phyloP scores from a whole-genome alignment of 805 yeast species.

The Monosporozyma aquatica region DNA sequence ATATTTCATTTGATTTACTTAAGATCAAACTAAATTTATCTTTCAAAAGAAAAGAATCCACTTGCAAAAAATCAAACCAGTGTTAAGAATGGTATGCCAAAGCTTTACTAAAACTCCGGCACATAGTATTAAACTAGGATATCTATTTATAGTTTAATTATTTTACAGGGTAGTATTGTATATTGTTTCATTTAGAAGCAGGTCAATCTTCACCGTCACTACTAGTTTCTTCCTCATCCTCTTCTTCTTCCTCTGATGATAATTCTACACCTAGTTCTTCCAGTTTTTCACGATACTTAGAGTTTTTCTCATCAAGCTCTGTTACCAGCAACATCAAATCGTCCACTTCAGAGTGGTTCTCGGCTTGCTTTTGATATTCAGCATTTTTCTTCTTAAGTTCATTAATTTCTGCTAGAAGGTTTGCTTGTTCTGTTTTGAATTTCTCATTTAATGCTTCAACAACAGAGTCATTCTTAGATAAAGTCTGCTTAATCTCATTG shows the following conservation, averaged over 20 bases:
- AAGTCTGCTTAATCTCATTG: neutral
- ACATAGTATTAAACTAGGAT: no score
- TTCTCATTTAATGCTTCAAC: neutral
- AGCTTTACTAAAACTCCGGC: no score
- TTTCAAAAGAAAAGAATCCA: no score
- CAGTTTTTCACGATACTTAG: slow-evolving; percentile 45
- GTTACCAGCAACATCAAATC: slow-evolving; percentile 69
- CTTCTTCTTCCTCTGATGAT: slow-evolving; percentile 64
- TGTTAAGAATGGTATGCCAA: no score
- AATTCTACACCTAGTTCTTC: slow-evolving; percentile 47
- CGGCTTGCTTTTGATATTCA: slow-evolving; percentile 8
- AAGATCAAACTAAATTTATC: no score
- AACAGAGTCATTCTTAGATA: neutral
- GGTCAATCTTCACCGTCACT: slow-evolving; percentile 38
- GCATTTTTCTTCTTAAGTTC: slow-evolving; percentile 5
- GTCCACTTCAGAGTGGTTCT: slow-evolving; percentile 35
- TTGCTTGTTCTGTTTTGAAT: slow-evolving; percentile 5
- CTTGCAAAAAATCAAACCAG: no score
- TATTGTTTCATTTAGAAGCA: no score
- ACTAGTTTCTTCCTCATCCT: slow-evolving; percentile 58
- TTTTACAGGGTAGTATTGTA: no score
- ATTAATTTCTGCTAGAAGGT: slow-evolving; percentile 2
- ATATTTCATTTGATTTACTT: no score
- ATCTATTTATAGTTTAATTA: no score
- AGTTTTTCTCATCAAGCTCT: slow-evolving; percentile 63